phyloP scores from a whole-genome alignment of 176 grass and related monocot genomes.

The Poa pratensis region DNA sequence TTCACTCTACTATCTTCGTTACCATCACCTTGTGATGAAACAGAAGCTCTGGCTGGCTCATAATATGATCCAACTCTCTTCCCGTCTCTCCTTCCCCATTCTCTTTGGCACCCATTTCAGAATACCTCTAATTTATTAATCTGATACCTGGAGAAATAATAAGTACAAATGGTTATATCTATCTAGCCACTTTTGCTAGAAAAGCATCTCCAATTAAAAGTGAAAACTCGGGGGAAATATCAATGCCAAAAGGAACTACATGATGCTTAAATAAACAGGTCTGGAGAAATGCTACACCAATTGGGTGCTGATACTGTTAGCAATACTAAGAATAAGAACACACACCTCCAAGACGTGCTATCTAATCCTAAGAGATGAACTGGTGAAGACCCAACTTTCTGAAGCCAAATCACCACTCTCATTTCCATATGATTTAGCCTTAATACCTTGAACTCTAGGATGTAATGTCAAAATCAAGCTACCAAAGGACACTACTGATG shows the following conservation, averaged over 20 bases:
- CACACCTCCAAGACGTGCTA: not conserved
- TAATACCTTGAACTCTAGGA: constrained; percentile 5
- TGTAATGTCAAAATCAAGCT: constrained; percentile 27
- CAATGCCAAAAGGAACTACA: not conserved
- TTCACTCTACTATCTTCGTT: constrained; percentile 58
- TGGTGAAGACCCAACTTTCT: constrained; percentile 14
- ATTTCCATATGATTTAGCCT: constrained; percentile 3
- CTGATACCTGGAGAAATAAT: constrained; percentile 45
- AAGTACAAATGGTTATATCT: constrained; percentile 20
- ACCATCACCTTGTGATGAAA: constrained; percentile 70
- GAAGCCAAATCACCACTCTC: constrained; percentile 20
- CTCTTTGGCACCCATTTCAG: constrained; percentile 86
- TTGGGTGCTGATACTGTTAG: not conserved
- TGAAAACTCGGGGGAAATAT: not conserved
- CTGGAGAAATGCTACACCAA: not conserved
- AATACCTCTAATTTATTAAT: constrained; percentile 33
- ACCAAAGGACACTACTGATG: not conserved
- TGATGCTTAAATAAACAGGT: not conserved
- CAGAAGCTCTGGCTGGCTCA: constrained; percentile 69
- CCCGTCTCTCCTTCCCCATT: constrained; percentile 70
- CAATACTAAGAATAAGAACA: not conserved
- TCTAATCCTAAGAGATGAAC: constrained; percentile 13
- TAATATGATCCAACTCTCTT: constrained; percentile 70
- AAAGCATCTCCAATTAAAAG: constrained; percentile 15
- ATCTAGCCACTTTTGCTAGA: constrained; percentile 14